Evolutionary conservation across 1,284 basidiomycete species (phyloP).

Genomic region (Ustilago hordei): DNA sequence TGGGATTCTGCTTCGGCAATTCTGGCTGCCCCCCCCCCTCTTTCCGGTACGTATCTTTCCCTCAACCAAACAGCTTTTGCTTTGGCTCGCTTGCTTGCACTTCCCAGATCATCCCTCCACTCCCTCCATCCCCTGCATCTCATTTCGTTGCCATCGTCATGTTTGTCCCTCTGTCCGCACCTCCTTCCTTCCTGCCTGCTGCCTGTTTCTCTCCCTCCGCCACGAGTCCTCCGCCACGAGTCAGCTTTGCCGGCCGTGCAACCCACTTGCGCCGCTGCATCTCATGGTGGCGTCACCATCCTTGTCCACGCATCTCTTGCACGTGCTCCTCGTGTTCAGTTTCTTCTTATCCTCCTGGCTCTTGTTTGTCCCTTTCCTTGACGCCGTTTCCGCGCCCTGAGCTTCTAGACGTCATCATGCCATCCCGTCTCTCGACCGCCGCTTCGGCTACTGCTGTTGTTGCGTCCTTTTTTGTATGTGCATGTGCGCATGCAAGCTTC

Average conservation of each 20-base stretch:
- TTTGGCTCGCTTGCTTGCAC: slow-evolving; percentile 5
- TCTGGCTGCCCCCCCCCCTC: neutral
- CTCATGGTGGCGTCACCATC: neutral
- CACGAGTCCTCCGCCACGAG: neutral
- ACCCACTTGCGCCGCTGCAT: slow-evolving; percentile 6
- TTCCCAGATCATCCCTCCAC: slow-evolving; percentile 3
- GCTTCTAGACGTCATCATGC: neutral
- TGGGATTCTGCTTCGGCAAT: slow-evolving; percentile 2
- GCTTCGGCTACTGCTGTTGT: slow-evolving; percentile 4
- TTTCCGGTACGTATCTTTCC: slow-evolving; percentile 9
- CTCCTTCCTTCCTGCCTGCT: slow-evolving; percentile 2
- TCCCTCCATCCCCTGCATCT: slow-evolving; percentile 8
- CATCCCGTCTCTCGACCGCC: slow-evolving; percentile 6
- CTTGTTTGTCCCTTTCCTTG: neutral
- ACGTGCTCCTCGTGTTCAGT: neutral
- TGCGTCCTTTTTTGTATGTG: neutral
- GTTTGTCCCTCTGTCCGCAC: neutral
- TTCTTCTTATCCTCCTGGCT: neutral
- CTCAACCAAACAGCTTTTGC: neutral
- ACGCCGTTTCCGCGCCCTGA: neutral
- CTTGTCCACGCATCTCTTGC: slow-evolving; percentile 3
- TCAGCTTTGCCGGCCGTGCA: slow-evolving; percentile 2
- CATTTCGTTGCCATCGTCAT: neutral
- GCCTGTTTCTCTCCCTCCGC: neutral
- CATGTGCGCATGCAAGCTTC: slow-evolving; percentile 10